Evolutionary conservation across 805 yeast species (phyloP).

Genomic region (Myxozyma sirexii): DNA sequence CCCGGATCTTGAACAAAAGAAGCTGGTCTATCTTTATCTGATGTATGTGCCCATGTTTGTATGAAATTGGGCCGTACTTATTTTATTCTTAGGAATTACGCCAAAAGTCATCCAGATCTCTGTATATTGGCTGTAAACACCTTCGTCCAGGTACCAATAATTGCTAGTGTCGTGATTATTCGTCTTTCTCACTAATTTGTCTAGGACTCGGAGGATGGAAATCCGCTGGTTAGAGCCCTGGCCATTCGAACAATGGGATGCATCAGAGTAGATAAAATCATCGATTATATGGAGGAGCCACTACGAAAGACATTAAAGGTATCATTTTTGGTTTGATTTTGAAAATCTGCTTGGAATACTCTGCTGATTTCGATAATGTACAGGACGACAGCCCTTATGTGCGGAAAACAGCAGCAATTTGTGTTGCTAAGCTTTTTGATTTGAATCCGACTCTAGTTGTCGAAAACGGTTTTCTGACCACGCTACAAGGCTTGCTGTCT

Average conservation of each 20-base stretch:
- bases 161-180: not conserved
- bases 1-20: constrained; percentile 93
- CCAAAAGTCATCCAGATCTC: constrained; percentile 92
- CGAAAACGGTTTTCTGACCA: constrained; percentile 82
- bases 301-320: constrained; percentile 70
- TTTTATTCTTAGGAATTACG: constrained; percentile 62
- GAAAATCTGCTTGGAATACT: too few relatives aligned
- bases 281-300: constrained; percentile 92
- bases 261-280: constrained; percentile 91
- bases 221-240: constrained; percentile 91
- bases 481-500: constrained; percentile 64
- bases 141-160: constrained; percentile 60
- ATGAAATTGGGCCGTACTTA: not conserved
- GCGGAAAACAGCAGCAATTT: constrained; percentile 94
- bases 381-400: constrained; percentile 94
- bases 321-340: not conserved
- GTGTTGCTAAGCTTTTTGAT: constrained; percentile 94
- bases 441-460: constrained; percentile 76
- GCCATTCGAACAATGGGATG: constrained; percentile 99
- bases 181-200: not conserved
- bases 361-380: too few relatives aligned
- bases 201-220: constrained; percentile 88
- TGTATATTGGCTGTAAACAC: constrained; percentile 96
- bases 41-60: constrained; percentile 51
- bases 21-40: constrained; percentile 87